Evolutionary conservation across 1,284 basidiomycete species (phyloP).

Genomic region (Sanghuangporus sanghuang): DNA sequence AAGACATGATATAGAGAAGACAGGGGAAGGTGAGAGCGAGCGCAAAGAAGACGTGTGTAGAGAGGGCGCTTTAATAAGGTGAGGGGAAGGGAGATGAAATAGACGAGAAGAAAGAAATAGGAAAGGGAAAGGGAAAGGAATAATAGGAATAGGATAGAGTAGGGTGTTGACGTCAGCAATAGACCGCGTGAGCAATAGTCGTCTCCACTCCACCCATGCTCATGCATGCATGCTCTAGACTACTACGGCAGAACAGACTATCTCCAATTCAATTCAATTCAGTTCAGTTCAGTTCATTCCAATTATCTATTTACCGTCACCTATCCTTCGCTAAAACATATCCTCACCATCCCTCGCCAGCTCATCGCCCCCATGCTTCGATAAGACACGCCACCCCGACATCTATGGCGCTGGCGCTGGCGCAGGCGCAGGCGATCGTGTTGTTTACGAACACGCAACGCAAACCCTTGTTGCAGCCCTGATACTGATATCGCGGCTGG

Average conservation of each 20-base stretch:
- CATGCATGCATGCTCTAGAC: conserved; percentile 2
- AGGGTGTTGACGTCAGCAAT: conserved; percentile 9
- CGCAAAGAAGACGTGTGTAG: background rate
- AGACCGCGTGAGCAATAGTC: background rate
- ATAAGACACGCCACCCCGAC: too few relatives aligned
- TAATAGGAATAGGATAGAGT: background rate
- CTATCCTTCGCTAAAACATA: background rate
- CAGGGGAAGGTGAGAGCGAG: too few relatives aligned
- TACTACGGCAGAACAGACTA: too few relatives aligned
- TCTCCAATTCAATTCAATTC: too few relatives aligned
- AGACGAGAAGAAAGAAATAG: background rate
- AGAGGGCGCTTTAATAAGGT: background rate
- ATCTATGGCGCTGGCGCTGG: too few relatives aligned
- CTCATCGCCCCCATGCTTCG: background rate
- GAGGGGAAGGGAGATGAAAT: background rate
- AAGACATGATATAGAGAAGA: conserved; percentile 9
- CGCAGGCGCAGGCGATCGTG: too few relatives aligned
- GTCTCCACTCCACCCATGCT: too few relatives aligned
- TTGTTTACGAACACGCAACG: too few relatives aligned
- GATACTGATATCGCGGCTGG: too few relatives aligned
- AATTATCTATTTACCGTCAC: background rate
- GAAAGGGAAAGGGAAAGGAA: background rate
- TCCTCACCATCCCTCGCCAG: background rate
- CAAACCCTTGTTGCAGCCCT: too few relatives aligned
- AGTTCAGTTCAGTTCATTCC: background rate